A percentile compares a stretch with the other conserved stretches of the same genome.
These are phyloP conservation scores for Vitis hybrid DNA, from an alignment of 177 flowering plant species.

Conservation along the genomic window DNA sequence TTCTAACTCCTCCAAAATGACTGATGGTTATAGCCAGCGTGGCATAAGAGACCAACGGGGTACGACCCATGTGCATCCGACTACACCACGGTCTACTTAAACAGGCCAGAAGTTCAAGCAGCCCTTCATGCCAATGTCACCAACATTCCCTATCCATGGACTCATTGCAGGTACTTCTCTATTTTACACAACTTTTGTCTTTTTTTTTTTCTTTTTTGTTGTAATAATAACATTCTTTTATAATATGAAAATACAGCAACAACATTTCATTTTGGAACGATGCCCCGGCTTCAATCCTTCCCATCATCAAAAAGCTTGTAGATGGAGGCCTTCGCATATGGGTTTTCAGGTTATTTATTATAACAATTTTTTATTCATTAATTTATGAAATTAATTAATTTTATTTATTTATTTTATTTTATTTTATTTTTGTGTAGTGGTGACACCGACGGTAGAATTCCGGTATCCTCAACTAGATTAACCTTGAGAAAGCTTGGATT, in stretches of 20 bases:
- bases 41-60: conserved; percentile 44
- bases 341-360: conserved; percentile 59
- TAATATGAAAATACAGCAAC: conserved; percentile 24
- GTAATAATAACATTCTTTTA: too few relatives aligned
- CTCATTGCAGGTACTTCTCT: conserved; percentile 44
- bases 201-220: background rate
- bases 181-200: too few relatives aligned
- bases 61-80: conserved; percentile 50
- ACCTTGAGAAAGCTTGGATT: conserved; percentile 49
- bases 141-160: conserved; percentile 40
- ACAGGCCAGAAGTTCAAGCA: conserved; percentile 52
- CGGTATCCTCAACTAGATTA: conserved; percentile 55
- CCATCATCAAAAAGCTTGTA: conserved; percentile 52
- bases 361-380: background rate
- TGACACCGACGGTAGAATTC: conserved; percentile 70
- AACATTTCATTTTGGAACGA: conserved; percentile 49
- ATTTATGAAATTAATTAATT: background rate
- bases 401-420: background rate
- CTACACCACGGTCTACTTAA: conserved; percentile 36
- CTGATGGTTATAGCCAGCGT: conserved; percentile 25
- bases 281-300: conserved; percentile 57
- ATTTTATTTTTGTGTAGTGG: conserved; percentile 38
- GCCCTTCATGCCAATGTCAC: conserved; percentile 56
- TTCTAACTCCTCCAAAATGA: too few relatives aligned
- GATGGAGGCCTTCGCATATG: conserved; percentile 61